These are phyloP conservation scores for Fusarium caatingaense DNA, from an alignment of 2,329 filamentous ascomycete genomes.

Conservation along the genomic window DNA sequence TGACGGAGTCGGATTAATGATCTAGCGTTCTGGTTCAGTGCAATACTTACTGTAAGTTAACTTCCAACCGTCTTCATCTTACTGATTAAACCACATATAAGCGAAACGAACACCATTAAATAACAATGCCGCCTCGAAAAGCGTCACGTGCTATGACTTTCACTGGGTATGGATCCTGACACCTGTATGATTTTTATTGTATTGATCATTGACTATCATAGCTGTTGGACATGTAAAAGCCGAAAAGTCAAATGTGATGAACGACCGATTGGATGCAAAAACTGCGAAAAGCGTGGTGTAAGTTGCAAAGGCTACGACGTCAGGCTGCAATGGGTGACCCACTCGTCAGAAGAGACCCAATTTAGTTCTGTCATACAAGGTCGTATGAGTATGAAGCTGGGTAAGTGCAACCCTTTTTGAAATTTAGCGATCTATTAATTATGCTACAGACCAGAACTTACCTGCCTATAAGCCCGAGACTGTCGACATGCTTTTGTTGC, in stretches of 20 bases:
- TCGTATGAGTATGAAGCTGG: not conserved
- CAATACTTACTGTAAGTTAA: not conserved
- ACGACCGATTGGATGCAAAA: not conserved
- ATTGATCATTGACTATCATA: not conserved
- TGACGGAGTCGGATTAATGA: not conserved
- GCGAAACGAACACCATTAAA: not conserved
- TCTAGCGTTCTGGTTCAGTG: not conserved
- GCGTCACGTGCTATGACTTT: not conserved
- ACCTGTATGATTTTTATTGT: no score
- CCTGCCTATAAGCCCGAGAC: not conserved
- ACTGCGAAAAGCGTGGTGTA: conserved; percentile 4
- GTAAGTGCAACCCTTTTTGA: not conserved
- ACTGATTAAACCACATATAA: not conserved
- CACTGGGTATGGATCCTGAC: not conserved
- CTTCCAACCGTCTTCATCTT: not conserved
- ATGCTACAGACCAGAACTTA: not conserved
- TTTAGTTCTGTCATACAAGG: not conserved
- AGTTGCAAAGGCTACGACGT: not conserved
- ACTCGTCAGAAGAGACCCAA: not conserved
- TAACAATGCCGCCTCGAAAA: not conserved
- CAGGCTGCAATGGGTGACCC: not conserved
- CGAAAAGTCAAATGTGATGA: conserved; percentile 3
- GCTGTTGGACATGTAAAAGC: conserved; percentile 5
- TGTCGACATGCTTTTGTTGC: not conserved
- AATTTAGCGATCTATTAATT: not conserved